These are phyloP conservation scores for Perkinsus olseni DNA, from an alignment of 169 alveolate genomes.

Conservation along the genomic window DNA sequence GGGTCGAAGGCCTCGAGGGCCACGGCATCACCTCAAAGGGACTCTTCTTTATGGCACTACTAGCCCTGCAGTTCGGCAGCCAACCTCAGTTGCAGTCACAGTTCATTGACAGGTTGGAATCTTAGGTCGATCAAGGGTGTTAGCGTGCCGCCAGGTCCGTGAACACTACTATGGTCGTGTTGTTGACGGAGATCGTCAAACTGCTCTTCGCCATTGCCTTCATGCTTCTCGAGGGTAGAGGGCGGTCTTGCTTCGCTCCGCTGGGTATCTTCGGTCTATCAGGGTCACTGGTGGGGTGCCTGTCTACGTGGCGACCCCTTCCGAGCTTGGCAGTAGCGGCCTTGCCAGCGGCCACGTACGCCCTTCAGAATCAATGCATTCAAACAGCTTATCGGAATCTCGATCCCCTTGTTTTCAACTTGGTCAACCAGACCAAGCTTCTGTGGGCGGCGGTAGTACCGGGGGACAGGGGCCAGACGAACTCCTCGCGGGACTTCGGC, in stretches of 20 bases:
- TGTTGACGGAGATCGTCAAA: neutral
- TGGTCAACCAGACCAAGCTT: neutral
- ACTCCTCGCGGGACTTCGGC: too few relatives aligned
- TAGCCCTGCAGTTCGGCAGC: neutral
- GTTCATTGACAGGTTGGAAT: neutral
- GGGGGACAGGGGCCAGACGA: too few relatives aligned
- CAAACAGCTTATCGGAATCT: neutral
- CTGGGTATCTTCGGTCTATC: neutral
- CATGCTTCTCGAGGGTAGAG: neutral
- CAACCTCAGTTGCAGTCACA: neutral
- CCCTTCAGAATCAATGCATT: neutral
- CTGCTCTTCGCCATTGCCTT: neutral
- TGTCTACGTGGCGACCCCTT: neutral
- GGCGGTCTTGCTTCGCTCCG: neutral
- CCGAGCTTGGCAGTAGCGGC: neutral
- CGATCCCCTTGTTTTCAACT: neutral
- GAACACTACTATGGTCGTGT: neutral
- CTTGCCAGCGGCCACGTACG: neutral
- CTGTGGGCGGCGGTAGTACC: neutral
- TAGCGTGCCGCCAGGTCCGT: neutral
- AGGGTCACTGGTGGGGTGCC: neutral
- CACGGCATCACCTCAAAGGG: neutral
- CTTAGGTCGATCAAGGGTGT: neutral
- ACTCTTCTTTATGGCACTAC: neutral
- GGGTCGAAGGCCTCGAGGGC: too few relatives aligned